Percentiles rank a stretch among this genome's conserved stretches.
Evolutionary conservation across 805 yeast species (phyloP).

Genomic region (Ogataea naganishii): DNA sequence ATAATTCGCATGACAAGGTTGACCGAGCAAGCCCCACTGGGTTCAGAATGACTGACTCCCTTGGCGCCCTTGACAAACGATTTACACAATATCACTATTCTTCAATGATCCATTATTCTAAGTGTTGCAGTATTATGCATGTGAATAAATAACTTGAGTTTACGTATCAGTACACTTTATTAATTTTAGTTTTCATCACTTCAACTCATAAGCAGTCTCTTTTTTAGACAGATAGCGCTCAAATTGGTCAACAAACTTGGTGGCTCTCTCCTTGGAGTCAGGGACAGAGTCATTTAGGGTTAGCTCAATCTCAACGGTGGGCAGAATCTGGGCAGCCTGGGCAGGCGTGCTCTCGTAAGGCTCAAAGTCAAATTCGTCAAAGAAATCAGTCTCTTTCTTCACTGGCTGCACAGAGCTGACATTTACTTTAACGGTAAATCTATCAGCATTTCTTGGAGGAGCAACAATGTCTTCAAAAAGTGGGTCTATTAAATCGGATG

Average conservation of each 20-base stretch:
- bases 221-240: too few species aligned
- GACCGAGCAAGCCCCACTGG: too few species aligned
- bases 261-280: slow-evolving; percentile 40
- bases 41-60: too few species aligned
- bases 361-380: slow-evolving; percentile 18
- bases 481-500: slow-evolving; percentile 47
- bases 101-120: too few species aligned
- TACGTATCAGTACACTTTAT: too few species aligned
- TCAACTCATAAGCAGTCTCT: too few species aligned
- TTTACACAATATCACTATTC: too few species aligned
- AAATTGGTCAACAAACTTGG: slow-evolving; percentile 21
- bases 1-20: too few species aligned
- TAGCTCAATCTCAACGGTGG: slow-evolving; percentile 26
- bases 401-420: slow-evolving; percentile 15
- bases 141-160: too few species aligned
- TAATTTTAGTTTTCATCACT: too few species aligned
- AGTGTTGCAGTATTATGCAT: too few species aligned
- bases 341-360: slow-evolving; percentile 12
- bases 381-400: slow-evolving; percentile 6
- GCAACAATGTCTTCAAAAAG: slow-evolving; percentile 51
- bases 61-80: too few species aligned
- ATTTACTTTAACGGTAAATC: slow-evolving; percentile 29
- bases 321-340: slow-evolving; percentile 11
- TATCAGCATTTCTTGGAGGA: slow-evolving; percentile 30
- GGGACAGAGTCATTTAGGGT: slow-evolving; percentile 29